Conservation (phyloP, 108 stramenopile species). For the Stephanodiscus minutulus region DNA sequence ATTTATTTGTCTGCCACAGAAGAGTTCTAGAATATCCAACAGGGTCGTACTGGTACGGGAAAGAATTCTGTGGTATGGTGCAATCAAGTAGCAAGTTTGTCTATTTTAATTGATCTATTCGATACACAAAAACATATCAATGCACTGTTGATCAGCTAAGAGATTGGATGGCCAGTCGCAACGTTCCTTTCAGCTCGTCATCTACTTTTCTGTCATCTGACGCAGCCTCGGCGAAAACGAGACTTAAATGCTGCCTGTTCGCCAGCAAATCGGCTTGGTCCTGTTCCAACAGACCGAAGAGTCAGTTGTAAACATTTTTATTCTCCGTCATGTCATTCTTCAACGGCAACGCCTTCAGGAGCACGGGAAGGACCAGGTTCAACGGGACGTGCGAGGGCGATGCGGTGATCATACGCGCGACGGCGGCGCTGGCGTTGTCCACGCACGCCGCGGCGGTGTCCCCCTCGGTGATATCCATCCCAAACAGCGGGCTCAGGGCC, state of each 20-base stretch:
- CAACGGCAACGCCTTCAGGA: conserved; percentile 86
- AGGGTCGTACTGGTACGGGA: too few species aligned
- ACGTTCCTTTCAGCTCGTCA: conserved; percentile 78
- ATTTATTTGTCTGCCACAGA: too few species aligned
- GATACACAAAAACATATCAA: too few species aligned
- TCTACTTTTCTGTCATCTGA: conserved; percentile 74
- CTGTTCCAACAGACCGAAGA: conserved; percentile 86
- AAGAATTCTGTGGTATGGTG: too few species aligned
- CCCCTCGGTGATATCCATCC: conserved; percentile 55
- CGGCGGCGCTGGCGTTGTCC: conserved; percentile 93
- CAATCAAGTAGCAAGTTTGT: too few species aligned
- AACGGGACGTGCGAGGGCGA: conserved; percentile 83
- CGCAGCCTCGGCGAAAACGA: conserved; percentile 74
- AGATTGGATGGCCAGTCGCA: conserved; percentile 61
- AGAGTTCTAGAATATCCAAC: too few species aligned
- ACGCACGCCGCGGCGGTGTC: conserved; percentile 82
- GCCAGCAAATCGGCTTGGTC: conserved; percentile 79
- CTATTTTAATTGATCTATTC: too few species aligned
- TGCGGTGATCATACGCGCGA: conserved; percentile 91
- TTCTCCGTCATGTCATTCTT: conserved; percentile 95
- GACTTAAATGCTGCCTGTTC: conserved; percentile 61
- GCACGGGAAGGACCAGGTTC: conserved; percentile 86
- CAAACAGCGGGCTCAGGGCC: conserved; percentile 85
- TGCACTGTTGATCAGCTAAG: conserved; percentile 47
- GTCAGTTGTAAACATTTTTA: conserved; percentile 92